Percentiles rank a stretch among this genome's conserved stretches.
These are phyloP conservation scores for Cryptosporidium sp. DNA, from an alignment of 169 alveolate species.

Conservation along the genomic window DNA sequence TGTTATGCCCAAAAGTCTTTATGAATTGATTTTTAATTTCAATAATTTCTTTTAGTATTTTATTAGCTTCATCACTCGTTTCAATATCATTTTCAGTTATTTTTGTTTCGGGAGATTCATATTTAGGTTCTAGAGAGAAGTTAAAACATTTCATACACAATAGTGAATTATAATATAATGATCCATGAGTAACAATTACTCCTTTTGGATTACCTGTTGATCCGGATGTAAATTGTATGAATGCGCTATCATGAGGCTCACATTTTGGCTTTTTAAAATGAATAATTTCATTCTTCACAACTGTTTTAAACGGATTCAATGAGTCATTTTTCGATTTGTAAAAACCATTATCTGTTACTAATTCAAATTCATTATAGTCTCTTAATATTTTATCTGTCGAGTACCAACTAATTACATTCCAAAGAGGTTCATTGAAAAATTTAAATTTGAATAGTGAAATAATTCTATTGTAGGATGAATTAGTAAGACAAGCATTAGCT, in stretches of 20 bases:
- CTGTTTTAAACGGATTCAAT: not conserved
- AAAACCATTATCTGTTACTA: not conserved
- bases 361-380: conserved; percentile 15
- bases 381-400: conserved; percentile 61
- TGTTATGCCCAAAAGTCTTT: conserved; percentile 71
- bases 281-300: conserved; percentile 6
- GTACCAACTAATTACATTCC: conserved; percentile 53
- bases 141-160: conserved; percentile 79
- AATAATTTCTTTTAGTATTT: conserved; percentile 12
- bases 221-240: conserved; percentile 83
- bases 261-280: conserved; percentile 47
- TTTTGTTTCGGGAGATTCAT: not conserved
- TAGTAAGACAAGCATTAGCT: conserved; percentile 49
- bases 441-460: conserved; percentile 55
- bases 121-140: conserved; percentile 76
- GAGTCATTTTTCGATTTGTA: not conserved
- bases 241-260: conserved; percentile 38
- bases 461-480: conserved; percentile 50
- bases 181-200: conserved; percentile 82
- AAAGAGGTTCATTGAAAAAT: conserved; percentile 71
- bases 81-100: conserved; percentile 9
- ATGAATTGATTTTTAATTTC: conserved; percentile 29
- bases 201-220: conserved; percentile 83
- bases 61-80: not conserved
- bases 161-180: conserved; percentile 79